Conservation (phyloP, 768 basidiomycete genomes). For the Pleurotus citrinopileatus region DNA sequence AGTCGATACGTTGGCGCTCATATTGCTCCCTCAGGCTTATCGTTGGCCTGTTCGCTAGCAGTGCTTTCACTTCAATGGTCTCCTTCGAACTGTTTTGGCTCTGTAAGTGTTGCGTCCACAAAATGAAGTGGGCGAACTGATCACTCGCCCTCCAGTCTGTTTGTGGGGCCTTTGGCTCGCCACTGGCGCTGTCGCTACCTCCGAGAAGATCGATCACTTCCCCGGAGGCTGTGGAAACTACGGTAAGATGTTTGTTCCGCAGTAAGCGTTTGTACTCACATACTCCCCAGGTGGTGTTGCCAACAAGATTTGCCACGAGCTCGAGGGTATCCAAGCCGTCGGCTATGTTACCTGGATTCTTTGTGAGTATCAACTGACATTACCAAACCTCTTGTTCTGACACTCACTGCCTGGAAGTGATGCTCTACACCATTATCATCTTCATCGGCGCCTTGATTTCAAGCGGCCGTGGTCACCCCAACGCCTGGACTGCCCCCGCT, state of each 20-base stretch:
- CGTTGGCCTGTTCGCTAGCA: conserved; percentile 12
- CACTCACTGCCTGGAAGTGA: background rate
- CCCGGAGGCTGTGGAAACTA: conserved; percentile 12
- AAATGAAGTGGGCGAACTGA: no score
- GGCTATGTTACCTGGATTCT: background rate
- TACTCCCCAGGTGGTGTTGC: background rate
- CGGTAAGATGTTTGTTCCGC: background rate
- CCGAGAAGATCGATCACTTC: conserved; percentile 4
- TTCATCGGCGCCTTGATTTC: background rate
- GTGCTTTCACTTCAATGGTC: conserved; percentile 15
- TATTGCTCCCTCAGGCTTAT: no score
- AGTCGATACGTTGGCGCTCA: no score
- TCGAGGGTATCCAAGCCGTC: background rate
- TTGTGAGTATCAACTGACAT: conserved; percentile 1
- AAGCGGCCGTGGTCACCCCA: background rate
- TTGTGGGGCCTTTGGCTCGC: conserved; percentile 15
- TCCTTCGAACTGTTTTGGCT: conserved; percentile 13
- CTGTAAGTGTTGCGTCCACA: no score
- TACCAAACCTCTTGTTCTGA: background rate
- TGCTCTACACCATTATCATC: background rate
- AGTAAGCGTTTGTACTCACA: background rate
- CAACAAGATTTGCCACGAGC: background rate
- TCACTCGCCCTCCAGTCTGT: conserved; percentile 8
- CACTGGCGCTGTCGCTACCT: conserved; percentile 11
- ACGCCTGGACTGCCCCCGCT: background rate